Percentiles rank a stretch among this genome's conserved stretches.
Evolutionary conservation across 2,329 filamentous ascomycete genomes (phyloP).

Genomic region (Penicillium nordicum): DNA sequence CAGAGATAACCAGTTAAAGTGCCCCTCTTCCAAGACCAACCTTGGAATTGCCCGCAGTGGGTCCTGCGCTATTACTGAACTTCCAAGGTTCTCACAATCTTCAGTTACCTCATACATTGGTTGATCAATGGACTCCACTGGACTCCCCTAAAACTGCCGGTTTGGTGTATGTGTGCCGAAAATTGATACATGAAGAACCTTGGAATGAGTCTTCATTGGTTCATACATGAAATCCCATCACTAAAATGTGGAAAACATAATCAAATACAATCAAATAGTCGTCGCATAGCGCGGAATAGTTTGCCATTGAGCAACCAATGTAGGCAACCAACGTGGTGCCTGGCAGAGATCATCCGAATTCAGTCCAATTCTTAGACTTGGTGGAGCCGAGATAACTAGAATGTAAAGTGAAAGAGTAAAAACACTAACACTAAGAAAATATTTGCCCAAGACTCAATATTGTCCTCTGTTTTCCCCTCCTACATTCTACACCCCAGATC

Average conservation of each 20-base stretch:
- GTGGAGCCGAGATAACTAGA: not conserved
- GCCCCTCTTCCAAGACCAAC: not conserved
- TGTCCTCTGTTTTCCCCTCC: not conserved
- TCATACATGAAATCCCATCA: not conserved
- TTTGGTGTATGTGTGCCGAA: not conserved
- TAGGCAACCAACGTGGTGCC: not conserved
- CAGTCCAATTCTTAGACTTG: no score
- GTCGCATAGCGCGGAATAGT: not conserved
- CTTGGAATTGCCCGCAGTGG: not conserved
- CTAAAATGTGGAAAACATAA: not conserved
- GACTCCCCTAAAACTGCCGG: not conserved
- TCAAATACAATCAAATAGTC: not conserved
- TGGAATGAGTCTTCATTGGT: not conserved
- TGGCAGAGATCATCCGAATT: not conserved
- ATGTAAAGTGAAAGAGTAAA: not conserved
- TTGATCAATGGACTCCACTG: not conserved
- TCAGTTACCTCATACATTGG: not conserved
- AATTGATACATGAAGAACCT: not conserved
- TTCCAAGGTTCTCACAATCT: not conserved
- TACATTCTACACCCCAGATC: not conserved
- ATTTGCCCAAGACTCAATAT: not conserved
- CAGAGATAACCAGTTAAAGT: not conserved
- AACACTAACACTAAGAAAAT: not conserved
- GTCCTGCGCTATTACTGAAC: not conserved
- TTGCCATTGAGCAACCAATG: not conserved